phyloP scores from a whole-genome alignment of 768 basidiomycete species.

The Boletus vinaceobasis region DNA sequence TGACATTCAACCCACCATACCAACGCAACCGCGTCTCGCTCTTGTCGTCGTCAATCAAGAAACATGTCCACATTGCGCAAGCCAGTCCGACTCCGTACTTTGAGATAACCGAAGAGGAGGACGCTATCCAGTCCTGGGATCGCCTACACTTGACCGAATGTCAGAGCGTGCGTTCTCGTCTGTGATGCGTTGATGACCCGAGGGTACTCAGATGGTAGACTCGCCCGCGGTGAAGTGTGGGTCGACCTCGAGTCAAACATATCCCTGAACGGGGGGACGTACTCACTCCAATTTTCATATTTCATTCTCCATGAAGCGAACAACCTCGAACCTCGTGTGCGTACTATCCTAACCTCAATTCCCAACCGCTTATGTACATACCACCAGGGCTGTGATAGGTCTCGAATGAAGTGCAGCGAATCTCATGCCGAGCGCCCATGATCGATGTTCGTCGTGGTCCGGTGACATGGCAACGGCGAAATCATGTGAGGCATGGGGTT shows the following conservation, averaged over 20 bases:
- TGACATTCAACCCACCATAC: neutral
- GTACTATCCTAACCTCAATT: too few species aligned
- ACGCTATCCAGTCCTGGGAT: neutral
- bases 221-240: neutral
- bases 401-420: neutral
- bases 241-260: too few species aligned
- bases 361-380: neutral
- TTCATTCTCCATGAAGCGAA: neutral
- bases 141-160: neutral
- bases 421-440: conserved; percentile 3
- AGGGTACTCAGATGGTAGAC: neutral
- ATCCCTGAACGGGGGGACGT: neutral
- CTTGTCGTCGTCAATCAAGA: neutral
- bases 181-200: neutral
- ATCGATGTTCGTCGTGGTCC: conserved; percentile 1
- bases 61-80: neutral
- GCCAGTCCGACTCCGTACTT: neutral
- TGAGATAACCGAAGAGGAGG: neutral
- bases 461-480: neutral
- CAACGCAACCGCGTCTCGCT: neutral
- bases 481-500: neutral
- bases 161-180: too few species aligned
- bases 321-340: too few species aligned
- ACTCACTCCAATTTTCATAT: neutral
- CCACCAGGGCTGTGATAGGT: neutral